These are phyloP conservation scores for Aspergillus pseudoterreus DNA, from an alignment of 2,329 filamentous ascomycete genomes.

Conservation along the genomic window DNA sequence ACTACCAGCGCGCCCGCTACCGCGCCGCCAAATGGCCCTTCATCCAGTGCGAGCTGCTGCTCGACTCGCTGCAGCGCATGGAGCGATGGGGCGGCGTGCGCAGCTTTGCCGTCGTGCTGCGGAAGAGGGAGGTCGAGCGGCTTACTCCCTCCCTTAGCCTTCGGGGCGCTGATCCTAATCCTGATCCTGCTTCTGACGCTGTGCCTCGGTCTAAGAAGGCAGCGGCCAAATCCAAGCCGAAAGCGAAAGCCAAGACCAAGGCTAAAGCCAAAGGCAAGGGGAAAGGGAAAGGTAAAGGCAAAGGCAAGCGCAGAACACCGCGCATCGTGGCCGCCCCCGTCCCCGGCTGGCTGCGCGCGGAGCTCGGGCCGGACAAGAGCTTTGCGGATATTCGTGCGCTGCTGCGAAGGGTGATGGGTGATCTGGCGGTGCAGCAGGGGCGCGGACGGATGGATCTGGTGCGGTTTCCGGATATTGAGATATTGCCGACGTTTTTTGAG, in stretches of 20 bases:
- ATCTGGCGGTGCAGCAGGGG: constrained; percentile 15
- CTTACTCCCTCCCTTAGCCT: neutral
- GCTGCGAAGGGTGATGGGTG: constrained; percentile 18
- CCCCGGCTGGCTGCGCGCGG: constrained; percentile 28
- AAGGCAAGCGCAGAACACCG: constrained; percentile 17
- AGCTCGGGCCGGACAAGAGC: constrained; percentile 21
- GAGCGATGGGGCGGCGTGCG: constrained; percentile 60
- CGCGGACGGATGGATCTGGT: constrained; percentile 7
- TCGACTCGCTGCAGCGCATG: constrained; percentile 60
- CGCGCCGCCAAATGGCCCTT: constrained; percentile 57
- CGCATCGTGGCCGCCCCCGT: constrained; percentile 28
- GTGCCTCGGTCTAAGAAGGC: too few species aligned
- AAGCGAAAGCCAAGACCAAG: neutral
- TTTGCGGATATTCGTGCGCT: constrained; percentile 29
- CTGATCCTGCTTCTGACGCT: too few species aligned
- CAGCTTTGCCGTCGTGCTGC: constrained; percentile 60
- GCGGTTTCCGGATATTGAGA: constrained; percentile 39
- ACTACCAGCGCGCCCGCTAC: constrained; percentile 74
- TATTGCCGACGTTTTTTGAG: constrained; percentile 31
- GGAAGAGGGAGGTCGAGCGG: constrained; percentile 54
- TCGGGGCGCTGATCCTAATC: too few species aligned
- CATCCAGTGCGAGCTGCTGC: constrained; percentile 62
- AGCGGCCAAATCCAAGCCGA: neutral
- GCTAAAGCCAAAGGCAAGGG: neutral
- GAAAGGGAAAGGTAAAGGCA: neutral